Evolutionary conservation across 75 land plant genomes (phyloP).

Genomic region (Cryptomeria japonica): DNA sequence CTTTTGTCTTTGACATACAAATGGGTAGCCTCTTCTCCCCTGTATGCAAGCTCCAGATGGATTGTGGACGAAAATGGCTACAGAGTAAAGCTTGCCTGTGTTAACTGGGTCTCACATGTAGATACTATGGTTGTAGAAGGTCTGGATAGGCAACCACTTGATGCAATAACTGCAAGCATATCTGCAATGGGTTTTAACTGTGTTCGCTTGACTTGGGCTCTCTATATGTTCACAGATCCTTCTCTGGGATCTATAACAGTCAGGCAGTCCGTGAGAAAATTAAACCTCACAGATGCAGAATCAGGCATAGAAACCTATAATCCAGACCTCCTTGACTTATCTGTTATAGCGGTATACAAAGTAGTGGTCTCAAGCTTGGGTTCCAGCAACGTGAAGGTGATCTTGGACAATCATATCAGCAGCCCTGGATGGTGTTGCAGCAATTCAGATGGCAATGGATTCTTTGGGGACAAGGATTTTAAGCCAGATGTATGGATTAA

Average conservation of each 20-base stretch:
- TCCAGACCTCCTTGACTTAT: conserved; percentile 23
- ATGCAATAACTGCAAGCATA: conserved; percentile 51
- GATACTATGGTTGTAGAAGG: conserved; percentile 78
- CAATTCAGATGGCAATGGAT: conserved; percentile 76
- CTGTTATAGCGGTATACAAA: conserved; percentile 13
- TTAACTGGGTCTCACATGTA: conserved; percentile 78
- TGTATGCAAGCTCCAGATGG: conserved; percentile 70
- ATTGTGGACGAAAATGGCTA: conserved; percentile 70
- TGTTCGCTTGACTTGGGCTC: conserved; percentile 78
- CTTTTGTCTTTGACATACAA: background rate
- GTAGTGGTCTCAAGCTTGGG: conserved; percentile 53
- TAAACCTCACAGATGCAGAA: conserved; percentile 34
- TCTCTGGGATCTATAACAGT: conserved; percentile 42
- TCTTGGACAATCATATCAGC: conserved; percentile 90
- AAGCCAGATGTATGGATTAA: conserved; percentile 62
- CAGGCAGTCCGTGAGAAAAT: conserved; percentile 40
- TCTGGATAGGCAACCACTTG: conserved; percentile 62
- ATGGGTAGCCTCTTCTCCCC: conserved; percentile 18
- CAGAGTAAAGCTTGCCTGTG: conserved; percentile 86
- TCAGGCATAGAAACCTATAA: conserved; percentile 31
- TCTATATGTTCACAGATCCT: conserved; percentile 41
- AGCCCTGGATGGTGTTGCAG: conserved; percentile 87
- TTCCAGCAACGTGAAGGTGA: conserved; percentile 62
- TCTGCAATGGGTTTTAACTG: conserved; percentile 74
- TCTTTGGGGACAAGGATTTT: conserved; percentile 82